Percentiles rank a stretch among this genome's conserved stretches.
Evolutionary conservation across 148 eudicot species (phyloP).

Genomic region (Rhododendron molle): DNA sequence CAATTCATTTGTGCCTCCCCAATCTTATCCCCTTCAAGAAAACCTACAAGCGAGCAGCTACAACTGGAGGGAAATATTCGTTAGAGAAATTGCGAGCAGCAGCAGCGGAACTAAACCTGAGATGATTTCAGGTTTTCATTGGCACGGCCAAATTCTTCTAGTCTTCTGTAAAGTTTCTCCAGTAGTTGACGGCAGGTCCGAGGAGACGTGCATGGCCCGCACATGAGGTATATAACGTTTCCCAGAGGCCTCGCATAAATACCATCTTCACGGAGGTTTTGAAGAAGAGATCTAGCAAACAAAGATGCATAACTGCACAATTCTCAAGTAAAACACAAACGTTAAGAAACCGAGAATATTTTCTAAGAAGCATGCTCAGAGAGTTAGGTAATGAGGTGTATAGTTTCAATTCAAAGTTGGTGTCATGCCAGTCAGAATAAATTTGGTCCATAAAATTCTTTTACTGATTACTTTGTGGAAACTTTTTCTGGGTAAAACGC

Average conservation of each 20-base stretch:
- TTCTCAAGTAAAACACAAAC: neutral
- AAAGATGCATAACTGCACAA: constrained; percentile 70
- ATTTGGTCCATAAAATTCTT: neutral
- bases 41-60: neutral
- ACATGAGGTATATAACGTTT: constrained; percentile 89
- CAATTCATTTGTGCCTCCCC: neutral
- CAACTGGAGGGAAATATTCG: neutral
- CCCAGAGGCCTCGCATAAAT: constrained; percentile 84
- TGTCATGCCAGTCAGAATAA: neutral
- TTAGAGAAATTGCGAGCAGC: neutral
- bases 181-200: constrained; percentile 45
- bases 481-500: neutral
- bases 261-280: constrained; percentile 73
- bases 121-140: constrained; percentile 13
- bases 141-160: constrained; percentile 57
- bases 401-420: neutral
- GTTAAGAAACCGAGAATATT: neutral
- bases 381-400: neutral
- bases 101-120: neutral
- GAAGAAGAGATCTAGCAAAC: constrained; percentile 54
- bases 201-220: constrained; percentile 83
- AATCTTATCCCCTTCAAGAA: neutral
- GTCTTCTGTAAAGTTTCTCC: constrained; percentile 41
- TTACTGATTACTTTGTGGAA: neutral
- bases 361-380: neutral